Evolutionary conservation across 2,329 filamentous ascomycete species (phyloP).

Genomic region (Monosporascus sp.): DNA sequence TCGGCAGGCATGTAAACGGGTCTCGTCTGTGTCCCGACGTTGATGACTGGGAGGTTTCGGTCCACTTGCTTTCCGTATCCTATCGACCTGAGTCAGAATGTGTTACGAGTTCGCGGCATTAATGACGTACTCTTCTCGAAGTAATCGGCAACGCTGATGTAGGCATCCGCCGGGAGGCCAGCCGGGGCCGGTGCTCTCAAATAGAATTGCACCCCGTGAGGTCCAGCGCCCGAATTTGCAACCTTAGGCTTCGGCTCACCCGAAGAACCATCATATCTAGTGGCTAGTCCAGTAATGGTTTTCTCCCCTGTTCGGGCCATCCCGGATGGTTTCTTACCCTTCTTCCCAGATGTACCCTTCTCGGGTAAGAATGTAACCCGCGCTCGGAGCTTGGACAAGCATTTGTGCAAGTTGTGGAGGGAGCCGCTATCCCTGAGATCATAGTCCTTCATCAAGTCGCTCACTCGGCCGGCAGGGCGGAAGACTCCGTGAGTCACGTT

Average conservation of each 20-base stretch:
- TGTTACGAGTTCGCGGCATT: not conserved
- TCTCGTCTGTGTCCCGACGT: slow-evolving; percentile 52
- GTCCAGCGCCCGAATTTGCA: slow-evolving; percentile 18
- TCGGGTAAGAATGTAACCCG: slow-evolving; percentile 12
- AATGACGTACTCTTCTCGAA: slow-evolving; percentile 36
- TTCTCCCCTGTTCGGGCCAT: slow-evolving; percentile 14
- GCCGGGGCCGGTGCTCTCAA: slow-evolving; percentile 17
- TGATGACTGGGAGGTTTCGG: slow-evolving; percentile 54
- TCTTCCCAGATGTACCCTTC: slow-evolving; percentile 9
- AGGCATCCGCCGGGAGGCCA: slow-evolving; percentile 20
- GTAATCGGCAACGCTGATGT: slow-evolving; percentile 37
- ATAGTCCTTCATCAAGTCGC: slow-evolving; percentile 26
- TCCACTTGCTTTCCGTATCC: slow-evolving; percentile 25
- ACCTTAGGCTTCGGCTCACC: slow-evolving; percentile 24
- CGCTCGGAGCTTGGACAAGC: slow-evolving; percentile 15
- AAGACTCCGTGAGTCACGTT: slow-evolving; percentile 53
- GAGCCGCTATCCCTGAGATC: not conserved
- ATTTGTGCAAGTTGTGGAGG: slow-evolving; percentile 5
- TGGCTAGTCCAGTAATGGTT: slow-evolving; percentile 22
- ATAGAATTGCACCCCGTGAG: slow-evolving; percentile 28
- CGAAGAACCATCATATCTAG: slow-evolving; percentile 22
- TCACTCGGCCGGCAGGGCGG: slow-evolving; percentile 32
- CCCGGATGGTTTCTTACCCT: slow-evolving; percentile 7
- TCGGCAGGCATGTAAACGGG: slow-evolving; percentile 65
- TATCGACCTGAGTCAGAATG: slow-evolving; percentile 11